These are phyloP conservation scores for Aspergillus sp. DNA, from an alignment of 2,329 filamentous ascomycete species.

Conservation along the genomic window DNA sequence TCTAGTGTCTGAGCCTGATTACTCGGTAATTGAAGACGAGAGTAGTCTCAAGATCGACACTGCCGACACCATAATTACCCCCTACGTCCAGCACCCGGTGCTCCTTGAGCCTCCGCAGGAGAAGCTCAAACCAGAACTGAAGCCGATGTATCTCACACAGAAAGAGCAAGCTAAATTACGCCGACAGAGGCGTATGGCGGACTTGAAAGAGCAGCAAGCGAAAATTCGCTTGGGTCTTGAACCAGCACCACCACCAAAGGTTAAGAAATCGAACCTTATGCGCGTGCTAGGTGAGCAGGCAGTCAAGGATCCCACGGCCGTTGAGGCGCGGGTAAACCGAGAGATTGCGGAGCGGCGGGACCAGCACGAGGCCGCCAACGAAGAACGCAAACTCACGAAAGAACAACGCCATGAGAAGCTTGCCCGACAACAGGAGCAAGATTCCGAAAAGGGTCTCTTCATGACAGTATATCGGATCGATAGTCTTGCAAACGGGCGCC, in stretches of 20 bases:
- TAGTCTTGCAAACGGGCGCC: constrained; percentile 86
- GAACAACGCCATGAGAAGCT: constrained; percentile 86
- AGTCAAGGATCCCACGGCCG: constrained; percentile 95
- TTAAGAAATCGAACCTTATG: constrained; percentile 98
- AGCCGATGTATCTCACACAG: constrained; percentile 87
- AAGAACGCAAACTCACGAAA: constrained; percentile 82
- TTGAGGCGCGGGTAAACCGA: constrained; percentile 88
- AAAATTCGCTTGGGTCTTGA: constrained; percentile 91
- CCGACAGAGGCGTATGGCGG: constrained; percentile 84
- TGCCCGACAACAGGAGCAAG: constrained; percentile 76
- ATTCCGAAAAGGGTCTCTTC: constrained; percentile 81
- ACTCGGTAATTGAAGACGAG: constrained; percentile 67
- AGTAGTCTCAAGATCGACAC: constrained; percentile 70
- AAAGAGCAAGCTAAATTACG: constrained; percentile 91
- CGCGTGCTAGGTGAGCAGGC: constrained; percentile 87
- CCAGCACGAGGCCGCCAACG: constrained; percentile 75
- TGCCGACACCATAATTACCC: constrained; percentile 82
- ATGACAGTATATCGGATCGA: constrained; percentile 87
- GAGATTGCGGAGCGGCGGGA: constrained; percentile 86
- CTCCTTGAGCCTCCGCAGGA: constrained; percentile 89
- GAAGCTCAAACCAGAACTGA: constrained; percentile 72
- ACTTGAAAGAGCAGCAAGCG: constrained; percentile 92
- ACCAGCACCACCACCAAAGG: constrained; percentile 87
- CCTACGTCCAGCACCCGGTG: constrained; percentile 90
- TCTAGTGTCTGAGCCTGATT: constrained; percentile 71